These are phyloP conservation scores for Aurinia saxatilis DNA, from an alignment of 345 rosid species.

Conservation along the genomic window DNA sequence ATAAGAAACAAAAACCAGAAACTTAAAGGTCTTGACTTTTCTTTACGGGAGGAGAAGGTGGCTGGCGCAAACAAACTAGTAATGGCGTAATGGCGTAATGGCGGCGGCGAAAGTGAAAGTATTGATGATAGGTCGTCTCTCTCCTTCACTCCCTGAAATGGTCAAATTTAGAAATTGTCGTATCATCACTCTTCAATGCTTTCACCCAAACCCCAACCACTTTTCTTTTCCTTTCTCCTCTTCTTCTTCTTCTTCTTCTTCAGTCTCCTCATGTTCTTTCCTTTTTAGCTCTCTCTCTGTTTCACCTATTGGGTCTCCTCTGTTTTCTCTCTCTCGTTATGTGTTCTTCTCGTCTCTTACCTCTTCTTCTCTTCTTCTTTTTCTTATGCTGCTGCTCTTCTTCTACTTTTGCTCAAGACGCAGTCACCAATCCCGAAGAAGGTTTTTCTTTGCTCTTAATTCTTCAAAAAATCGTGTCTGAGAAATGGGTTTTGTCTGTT, in stretches of 20 bases:
- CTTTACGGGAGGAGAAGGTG: slow-evolving; percentile 1
- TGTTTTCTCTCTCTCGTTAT: slow-evolving; percentile 6
- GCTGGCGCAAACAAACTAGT: background rate
- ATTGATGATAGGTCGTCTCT: background rate
- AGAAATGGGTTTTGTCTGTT: slow-evolving; percentile 4
- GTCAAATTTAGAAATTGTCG: slow-evolving; percentile 17
- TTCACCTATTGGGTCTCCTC: background rate
- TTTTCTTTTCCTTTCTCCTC: slow-evolving; percentile 7
- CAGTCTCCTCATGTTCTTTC: too few species aligned
- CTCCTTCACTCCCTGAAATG: background rate
- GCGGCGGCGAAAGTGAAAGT: slow-evolving; percentile 16
- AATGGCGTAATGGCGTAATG: too few species aligned
- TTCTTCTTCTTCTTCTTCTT: background rate
- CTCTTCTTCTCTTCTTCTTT: background rate
- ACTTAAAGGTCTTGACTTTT: background rate
- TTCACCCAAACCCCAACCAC: slow-evolving; percentile 20
- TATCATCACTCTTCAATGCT: slow-evolving; percentile 12
- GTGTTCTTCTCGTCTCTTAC: slow-evolving; percentile 16
- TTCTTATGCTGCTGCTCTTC: slow-evolving; percentile 27
- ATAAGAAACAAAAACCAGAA: background rate
- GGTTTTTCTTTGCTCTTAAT: slow-evolving; percentile 29
- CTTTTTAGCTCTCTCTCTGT: slow-evolving; percentile 14
- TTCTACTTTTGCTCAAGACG: slow-evolving; percentile 37
- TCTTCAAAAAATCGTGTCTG: background rate
- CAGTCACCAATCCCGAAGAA: slow-evolving; percentile 59